Percentiles rank a stretch among this genome's conserved stretches.
Evolutionary conservation across 305 asterid genomes (phyloP).

Genomic region (Fraxinus sp.): DNA sequence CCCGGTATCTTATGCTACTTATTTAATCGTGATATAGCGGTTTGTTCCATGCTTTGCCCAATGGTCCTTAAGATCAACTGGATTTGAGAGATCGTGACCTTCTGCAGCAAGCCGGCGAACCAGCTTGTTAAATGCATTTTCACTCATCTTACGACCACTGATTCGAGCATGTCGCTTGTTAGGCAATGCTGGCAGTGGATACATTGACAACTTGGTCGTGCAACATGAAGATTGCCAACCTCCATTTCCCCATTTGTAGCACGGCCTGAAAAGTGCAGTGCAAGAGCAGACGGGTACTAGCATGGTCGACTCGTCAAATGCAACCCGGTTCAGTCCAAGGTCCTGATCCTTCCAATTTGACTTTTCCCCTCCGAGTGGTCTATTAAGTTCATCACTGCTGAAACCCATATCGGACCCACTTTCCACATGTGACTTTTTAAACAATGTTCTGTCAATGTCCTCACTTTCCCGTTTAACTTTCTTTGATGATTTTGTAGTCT

Average conservation of each 20-base stretch:
- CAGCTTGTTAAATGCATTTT: constrained; percentile 86
- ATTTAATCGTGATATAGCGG: too few relatives aligned
- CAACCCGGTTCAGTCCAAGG: constrained; percentile 79
- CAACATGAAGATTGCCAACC: constrained; percentile 99
- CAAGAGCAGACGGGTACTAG: constrained; percentile 93
- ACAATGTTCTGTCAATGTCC: constrained; percentile 44
- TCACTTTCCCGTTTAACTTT: constrained; percentile 62
- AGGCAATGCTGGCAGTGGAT: constrained; percentile 86
- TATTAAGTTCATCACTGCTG: constrained; percentile 37
- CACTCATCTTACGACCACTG: constrained; percentile 96
- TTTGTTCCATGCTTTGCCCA: too few relatives aligned
- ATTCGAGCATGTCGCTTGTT: constrained; percentile 87
- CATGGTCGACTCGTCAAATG: constrained; percentile 84
- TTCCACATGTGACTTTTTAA: constrained; percentile 41
- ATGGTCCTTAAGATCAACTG: constrained; percentile 55
- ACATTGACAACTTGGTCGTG: constrained; percentile 78
- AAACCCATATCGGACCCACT: constrained; percentile 33
- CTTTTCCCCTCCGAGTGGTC: constrained; percentile 36
- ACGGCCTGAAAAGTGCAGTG: constrained; percentile 75
- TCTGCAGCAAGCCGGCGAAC: constrained; percentile 78
- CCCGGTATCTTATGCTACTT: too few relatives aligned
- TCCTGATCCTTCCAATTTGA: constrained; percentile 88
- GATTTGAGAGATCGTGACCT: constrained; percentile 74
- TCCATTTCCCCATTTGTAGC: constrained; percentile 98
- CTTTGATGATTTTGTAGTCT: constrained; percentile 50